These are phyloP conservation scores for Quercus tomentella DNA, from an alignment of 331 rosid species.

Conservation along the genomic window DNA sequence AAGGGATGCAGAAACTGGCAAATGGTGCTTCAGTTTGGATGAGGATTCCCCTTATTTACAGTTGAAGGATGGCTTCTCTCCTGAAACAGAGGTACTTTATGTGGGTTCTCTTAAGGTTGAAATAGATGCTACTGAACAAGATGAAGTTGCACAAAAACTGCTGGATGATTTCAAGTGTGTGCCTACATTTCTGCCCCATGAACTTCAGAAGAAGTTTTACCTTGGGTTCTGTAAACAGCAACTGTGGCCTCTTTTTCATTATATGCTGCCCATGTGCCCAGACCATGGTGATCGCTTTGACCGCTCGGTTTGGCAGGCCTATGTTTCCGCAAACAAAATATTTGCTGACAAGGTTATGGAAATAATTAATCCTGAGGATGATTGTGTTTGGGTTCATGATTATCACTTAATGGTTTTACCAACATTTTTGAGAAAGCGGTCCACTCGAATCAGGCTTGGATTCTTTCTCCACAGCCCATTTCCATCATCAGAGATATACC, in stretches of 20 bases:
- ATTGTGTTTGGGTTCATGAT: slow-evolving; percentile 95
- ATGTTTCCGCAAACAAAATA: slow-evolving; percentile 88
- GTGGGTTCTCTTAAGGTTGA: slow-evolving; percentile 95
- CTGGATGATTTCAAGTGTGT: slow-evolving; percentile 77
- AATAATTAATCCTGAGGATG: slow-evolving; percentile 92
- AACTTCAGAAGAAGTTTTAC: slow-evolving; percentile 77
- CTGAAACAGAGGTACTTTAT: slow-evolving; percentile 81
- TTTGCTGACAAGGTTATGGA: slow-evolving; percentile 98
- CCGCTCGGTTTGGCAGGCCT: slow-evolving; percentile 89
- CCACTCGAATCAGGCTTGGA: slow-evolving; percentile 75
- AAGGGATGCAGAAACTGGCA: slow-evolving; percentile 62
- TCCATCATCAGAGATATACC: slow-evolving; percentile 93
- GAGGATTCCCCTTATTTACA: slow-evolving; percentile 84
- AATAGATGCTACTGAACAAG: slow-evolving; percentile 76
- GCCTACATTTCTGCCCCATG: slow-evolving; percentile 86
- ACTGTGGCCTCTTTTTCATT: slow-evolving; percentile 97
- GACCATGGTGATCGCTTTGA: slow-evolving; percentile 95
- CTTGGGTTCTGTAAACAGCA: slow-evolving; percentile 93
- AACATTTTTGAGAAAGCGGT: slow-evolving; percentile 83
- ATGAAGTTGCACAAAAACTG: slow-evolving; percentile 80
- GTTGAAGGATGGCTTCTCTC: slow-evolving; percentile 74
- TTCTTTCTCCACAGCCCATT: slow-evolving; percentile 96
- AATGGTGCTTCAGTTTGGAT: slow-evolving; percentile 93
- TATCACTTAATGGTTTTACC: slow-evolving; percentile 97
- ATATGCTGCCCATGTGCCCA: slow-evolving; percentile 92